phyloP scores from a whole-genome alignment of 129 eudicot species.

The Cynara cardunculus region DNA sequence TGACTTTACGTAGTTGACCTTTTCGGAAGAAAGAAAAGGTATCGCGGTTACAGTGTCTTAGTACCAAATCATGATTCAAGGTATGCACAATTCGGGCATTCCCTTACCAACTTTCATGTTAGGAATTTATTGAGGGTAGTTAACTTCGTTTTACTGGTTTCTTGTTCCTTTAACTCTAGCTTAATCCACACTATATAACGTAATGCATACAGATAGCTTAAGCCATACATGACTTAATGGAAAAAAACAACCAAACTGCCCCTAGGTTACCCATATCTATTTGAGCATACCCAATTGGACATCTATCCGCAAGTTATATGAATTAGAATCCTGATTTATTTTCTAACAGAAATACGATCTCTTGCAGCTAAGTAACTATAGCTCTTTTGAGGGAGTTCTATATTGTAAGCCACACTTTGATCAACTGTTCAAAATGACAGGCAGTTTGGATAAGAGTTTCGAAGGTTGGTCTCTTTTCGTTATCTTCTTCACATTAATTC shows the following conservation, averaged over 20 bases:
- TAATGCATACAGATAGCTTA: background rate
- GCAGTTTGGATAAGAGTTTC: slow-evolving; percentile 75
- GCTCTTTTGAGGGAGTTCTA: slow-evolving; percentile 73
- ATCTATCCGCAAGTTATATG: background rate
- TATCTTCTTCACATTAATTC: background rate
- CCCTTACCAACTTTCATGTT: no score
- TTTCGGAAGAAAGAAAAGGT: background rate
- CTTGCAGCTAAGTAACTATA: slow-evolving; percentile 62
- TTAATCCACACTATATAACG: no score
- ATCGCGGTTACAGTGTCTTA: no score
- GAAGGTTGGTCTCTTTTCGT: slow-evolving; percentile 43
- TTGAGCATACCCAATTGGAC: background rate
- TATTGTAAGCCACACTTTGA: slow-evolving; percentile 78
- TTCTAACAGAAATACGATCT: background rate
- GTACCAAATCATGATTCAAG: no score
- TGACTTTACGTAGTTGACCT: background rate
- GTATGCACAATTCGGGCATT: no score
- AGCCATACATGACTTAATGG: background rate
- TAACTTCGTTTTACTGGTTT: no score
- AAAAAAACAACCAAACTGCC: background rate
- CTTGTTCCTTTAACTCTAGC: background rate
- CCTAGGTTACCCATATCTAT: background rate
- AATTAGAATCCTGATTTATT: background rate
- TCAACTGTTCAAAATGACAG: slow-evolving; percentile 76
- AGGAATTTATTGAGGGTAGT: no score